These are phyloP conservation scores for Crucibulum cyathiforme DNA, from an alignment of 1,284 basidiomycete species.

Conservation along the genomic window DNA sequence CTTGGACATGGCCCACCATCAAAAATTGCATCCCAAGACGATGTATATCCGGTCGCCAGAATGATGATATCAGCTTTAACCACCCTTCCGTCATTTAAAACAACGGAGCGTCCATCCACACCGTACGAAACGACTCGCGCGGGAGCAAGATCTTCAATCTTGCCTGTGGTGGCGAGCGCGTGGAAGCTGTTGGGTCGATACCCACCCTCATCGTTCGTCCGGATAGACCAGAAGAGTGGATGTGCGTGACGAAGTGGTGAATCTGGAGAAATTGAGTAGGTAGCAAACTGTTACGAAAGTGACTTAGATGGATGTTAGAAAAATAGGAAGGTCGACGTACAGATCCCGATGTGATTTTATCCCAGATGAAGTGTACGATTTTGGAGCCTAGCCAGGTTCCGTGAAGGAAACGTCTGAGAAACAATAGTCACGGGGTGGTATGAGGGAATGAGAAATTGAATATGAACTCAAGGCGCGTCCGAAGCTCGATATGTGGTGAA, in stretches of 20 bases:
- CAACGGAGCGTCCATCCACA: background rate
- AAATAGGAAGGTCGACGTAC: background rate
- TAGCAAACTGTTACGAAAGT: background rate
- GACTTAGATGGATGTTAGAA: background rate
- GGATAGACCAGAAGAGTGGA: conserved; percentile 2
- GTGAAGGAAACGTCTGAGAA: conserved; percentile 3
- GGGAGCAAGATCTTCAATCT: conserved; percentile 2
- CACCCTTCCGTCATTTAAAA: background rate
- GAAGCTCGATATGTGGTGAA: conserved; percentile 22
- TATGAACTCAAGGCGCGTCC: conserved; percentile 19
- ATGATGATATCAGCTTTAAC: background rate
- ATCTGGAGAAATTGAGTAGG: background rate
- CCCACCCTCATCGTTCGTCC: conserved; percentile 3
- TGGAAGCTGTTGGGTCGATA: conserved; percentile 1
- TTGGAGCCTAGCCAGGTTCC: background rate
- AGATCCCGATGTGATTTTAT: background rate
- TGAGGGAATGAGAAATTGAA: background rate
- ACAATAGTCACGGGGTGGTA: background rate
- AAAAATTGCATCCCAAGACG: conserved; percentile 22
- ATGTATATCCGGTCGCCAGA: conserved; percentile 3
- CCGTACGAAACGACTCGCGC: background rate
- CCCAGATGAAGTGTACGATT: conserved; percentile 1
- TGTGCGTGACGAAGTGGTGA: background rate
- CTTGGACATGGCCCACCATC: conserved; percentile 8
- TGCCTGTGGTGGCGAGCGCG: conserved; percentile 1